A percentile compares a stretch with the other conserved stretches of the same genome.
Evolutionary conservation across 352 stramenopile genomes (phyloP).

Genomic region (Phytopythium montanum): DNA sequence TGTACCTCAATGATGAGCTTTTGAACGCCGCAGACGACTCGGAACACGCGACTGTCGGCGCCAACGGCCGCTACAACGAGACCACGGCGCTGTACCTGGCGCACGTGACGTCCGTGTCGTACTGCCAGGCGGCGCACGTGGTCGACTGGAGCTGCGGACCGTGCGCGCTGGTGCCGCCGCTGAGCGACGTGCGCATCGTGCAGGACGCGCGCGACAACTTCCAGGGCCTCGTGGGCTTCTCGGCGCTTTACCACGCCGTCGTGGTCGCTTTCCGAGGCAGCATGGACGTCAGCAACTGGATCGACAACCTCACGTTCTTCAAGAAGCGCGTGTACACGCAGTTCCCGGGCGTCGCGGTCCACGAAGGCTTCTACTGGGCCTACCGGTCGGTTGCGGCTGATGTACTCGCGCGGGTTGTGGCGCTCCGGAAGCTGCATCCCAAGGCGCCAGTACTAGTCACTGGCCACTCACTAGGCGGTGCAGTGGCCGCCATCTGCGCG

Average conservation of each 20-base stretch:
- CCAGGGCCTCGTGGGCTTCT: conserved; percentile 78
- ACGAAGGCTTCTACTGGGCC: conserved; percentile 81
- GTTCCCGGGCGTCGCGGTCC: conserved; percentile 60
- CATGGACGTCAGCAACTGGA: conserved; percentile 82
- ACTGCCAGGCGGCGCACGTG: conserved; percentile 65
- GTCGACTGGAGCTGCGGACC: conserved; percentile 73
- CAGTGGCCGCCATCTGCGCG: conserved; percentile 64
- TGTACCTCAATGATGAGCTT: too few species aligned
- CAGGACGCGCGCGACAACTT: conserved; percentile 74
- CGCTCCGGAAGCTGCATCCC: conserved; percentile 31
- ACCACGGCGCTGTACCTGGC: conserved; percentile 66
- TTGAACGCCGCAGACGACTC: too few species aligned
- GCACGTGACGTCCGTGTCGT: conserved; percentile 73
- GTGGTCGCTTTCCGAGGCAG: conserved; percentile 79
- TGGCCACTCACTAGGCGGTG: conserved; percentile 72
- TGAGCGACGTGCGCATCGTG: conserved; percentile 50
- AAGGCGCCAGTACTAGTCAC: conserved; percentile 53
- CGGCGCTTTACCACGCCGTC: conserved; percentile 37
- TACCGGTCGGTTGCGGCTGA: conserved; percentile 59
- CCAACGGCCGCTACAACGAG: conserved; percentile 49
- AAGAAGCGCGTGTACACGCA: conserved; percentile 62
- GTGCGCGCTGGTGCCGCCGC: conserved; percentile 48
- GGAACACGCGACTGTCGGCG: neutral
- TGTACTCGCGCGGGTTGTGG: conserved; percentile 32
- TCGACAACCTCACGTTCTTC: conserved; percentile 83